Conservation (phyloP, 2,329 filamentous ascomycete genomes). For the Trichoderma breve region DNA sequence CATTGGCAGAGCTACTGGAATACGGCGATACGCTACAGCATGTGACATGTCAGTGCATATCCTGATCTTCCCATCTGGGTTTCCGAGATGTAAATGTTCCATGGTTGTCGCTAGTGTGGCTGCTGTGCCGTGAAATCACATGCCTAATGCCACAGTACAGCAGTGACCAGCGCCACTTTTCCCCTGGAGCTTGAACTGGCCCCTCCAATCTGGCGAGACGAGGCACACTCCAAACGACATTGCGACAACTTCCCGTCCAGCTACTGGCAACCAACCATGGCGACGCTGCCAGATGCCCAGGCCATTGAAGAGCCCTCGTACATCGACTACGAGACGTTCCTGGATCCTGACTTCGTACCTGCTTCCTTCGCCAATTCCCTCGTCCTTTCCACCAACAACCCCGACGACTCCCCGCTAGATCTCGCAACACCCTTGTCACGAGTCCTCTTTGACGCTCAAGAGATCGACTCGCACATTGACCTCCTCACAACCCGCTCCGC, state of each 20-base stretch:
- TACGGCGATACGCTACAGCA: not conserved
- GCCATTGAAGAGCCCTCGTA: slow-evolving; percentile 64
- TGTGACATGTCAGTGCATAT: not conserved
- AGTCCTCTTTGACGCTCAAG: slow-evolving; percentile 93
- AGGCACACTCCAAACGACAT: not conserved
- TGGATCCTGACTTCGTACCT: slow-evolving; percentile 78
- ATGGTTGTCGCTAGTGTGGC: not conserved
- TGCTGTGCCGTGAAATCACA: not conserved
- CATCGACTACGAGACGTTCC: slow-evolving; percentile 92
- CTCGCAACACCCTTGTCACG: slow-evolving; percentile 90
- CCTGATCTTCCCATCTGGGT: not conserved
- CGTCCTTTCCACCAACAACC: slow-evolving; percentile 86
- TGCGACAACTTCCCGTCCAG: not conserved
- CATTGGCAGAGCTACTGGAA: not conserved
- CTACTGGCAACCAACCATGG: not conserved
- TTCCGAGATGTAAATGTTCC: not conserved
- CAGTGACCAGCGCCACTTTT: not conserved
- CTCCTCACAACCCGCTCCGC: slow-evolving; percentile 81
- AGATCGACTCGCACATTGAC: slow-evolving; percentile 95
- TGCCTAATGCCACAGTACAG: not conserved
- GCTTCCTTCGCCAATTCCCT: slow-evolving; percentile 83
- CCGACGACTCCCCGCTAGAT: slow-evolving; percentile 84
- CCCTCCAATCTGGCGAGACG: not conserved
- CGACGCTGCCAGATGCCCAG: slow-evolving; percentile 8
- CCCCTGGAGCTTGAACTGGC: not conserved